Evolutionary conservation across 148 eudicot genomes (phyloP).

Genomic region (Rhododendron molle): DNA sequence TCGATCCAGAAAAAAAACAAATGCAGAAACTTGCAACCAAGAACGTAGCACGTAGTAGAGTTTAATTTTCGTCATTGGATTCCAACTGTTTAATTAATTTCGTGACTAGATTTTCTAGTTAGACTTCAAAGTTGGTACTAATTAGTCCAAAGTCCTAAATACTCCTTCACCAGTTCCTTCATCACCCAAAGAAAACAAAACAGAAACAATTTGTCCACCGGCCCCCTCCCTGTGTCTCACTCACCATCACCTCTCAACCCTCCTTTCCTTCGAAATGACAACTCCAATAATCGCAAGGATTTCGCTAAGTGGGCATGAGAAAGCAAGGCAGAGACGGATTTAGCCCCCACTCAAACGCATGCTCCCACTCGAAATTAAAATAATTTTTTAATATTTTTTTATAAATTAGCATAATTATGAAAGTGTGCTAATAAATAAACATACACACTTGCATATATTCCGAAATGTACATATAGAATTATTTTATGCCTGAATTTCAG

Average conservation of each 20-base stretch:
- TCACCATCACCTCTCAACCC: slow-evolving; percentile 5
- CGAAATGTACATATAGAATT: too few relatives aligned
- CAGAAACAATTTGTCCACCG: not conserved
- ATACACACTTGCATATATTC: too few relatives aligned
- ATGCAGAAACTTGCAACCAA: not conserved
- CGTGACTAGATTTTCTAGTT: not conserved
- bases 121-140: not conserved
- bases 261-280: slow-evolving; percentile 3
- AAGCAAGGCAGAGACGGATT: too few relatives aligned
- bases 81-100: slow-evolving; percentile 2
- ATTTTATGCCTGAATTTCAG: too few relatives aligned
- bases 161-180: not conserved
- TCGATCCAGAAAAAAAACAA: not conserved
- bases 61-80: not conserved
- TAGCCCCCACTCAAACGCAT: too few relatives aligned
- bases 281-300: not conserved
- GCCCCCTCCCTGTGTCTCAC: not conserved
- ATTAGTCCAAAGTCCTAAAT: not conserved
- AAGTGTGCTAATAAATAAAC: too few relatives aligned
- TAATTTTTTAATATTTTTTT: too few relatives aligned
- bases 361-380: too few relatives aligned
- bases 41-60: not conserved
- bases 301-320: not conserved
- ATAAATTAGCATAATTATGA: too few relatives aligned
- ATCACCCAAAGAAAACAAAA: not conserved